Evolutionary conservation across 148 eudicot genomes (phyloP).

Genomic region (Rhododendron henanense): DNA sequence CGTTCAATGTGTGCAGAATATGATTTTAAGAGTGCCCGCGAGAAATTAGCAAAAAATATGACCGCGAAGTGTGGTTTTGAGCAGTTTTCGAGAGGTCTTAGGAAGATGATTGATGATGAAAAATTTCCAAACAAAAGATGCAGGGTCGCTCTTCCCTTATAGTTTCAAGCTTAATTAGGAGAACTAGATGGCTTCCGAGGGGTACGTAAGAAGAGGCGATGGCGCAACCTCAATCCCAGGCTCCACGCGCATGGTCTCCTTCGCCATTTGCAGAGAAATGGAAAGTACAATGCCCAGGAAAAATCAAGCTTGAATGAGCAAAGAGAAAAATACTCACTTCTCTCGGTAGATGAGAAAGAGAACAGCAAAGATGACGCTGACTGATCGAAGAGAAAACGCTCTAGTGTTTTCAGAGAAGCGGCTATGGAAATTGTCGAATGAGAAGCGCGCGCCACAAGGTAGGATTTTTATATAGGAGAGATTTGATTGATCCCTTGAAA

Average conservation of each 20-base stretch:
- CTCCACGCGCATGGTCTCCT: conserved; percentile 1
- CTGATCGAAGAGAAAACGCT: not conserved
- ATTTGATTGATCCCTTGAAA: not conserved
- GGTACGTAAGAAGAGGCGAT: conserved; percentile 12
- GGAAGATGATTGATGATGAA: not conserved
- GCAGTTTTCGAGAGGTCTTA: not conserved
- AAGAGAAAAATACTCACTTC: too few species aligned
- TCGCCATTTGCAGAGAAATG: conserved; percentile 4
- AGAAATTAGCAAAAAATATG: too few species aligned
- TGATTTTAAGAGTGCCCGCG: too few species aligned
- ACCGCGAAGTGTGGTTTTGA: too few species aligned
- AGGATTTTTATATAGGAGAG: not conserved
- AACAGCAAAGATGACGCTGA: not conserved
- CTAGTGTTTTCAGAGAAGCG: not conserved
- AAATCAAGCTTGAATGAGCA: not conserved
- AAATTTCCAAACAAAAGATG: not conserved
- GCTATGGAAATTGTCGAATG: not conserved
- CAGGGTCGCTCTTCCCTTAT: conserved; percentile 23
- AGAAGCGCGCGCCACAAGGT: not conserved
- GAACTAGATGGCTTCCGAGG: conserved; percentile 25
- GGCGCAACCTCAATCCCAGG: conserved; percentile 33
- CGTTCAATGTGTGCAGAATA: too few species aligned
- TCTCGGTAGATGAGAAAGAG: not conserved
- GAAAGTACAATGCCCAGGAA: not conserved
- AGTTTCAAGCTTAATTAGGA: conserved; percentile 25